A percentile compares a stretch with the other conserved stretches of the same genome.
phyloP scores from a whole-genome alignment of 352 stramenopile genomes.

The Globisporangium radiosum region DNA sequence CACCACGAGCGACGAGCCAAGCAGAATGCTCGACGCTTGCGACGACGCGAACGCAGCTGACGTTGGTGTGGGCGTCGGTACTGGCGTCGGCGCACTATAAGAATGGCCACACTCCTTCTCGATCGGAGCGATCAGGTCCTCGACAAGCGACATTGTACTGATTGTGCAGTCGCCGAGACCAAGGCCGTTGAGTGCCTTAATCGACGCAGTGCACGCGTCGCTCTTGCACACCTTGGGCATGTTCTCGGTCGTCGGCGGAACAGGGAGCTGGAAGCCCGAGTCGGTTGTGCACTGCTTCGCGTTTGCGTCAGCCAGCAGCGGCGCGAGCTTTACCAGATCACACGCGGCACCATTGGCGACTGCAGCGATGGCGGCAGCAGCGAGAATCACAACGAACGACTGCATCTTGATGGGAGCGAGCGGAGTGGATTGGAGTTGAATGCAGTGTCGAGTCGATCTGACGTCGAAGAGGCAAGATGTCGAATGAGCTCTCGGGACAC shows the following conservation, averaged over 20 bases:
- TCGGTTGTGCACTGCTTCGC: neutral
- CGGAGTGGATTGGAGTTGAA: too few species aligned
- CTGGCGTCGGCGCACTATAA: neutral
- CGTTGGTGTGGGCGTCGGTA: neutral
- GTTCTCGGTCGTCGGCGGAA: neutral
- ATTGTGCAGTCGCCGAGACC: conserved; percentile 3
- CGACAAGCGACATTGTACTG: neutral
- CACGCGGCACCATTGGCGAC: too few species aligned
- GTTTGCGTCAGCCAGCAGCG: too few species aligned
- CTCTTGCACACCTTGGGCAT: conserved; percentile 3
- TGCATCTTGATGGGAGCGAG: too few species aligned
- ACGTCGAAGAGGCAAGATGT: too few species aligned
- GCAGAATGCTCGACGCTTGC: neutral
- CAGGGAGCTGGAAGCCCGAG: neutral
- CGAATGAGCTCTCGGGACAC: too few species aligned
- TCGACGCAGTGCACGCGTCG: neutral
- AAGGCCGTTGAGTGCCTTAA: neutral
- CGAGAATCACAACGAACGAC: too few species aligned
- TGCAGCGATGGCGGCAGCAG: too few species aligned
- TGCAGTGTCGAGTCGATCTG: too few species aligned
- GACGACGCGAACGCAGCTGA: neutral
- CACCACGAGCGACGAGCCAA: neutral
- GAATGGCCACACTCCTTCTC: neutral
- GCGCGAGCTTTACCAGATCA: too few species aligned
- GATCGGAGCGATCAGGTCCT: neutral